These are phyloP conservation scores for Eucalyptus cloeziana DNA, from an alignment of 345 rosid species.

Conservation along the genomic window DNA sequence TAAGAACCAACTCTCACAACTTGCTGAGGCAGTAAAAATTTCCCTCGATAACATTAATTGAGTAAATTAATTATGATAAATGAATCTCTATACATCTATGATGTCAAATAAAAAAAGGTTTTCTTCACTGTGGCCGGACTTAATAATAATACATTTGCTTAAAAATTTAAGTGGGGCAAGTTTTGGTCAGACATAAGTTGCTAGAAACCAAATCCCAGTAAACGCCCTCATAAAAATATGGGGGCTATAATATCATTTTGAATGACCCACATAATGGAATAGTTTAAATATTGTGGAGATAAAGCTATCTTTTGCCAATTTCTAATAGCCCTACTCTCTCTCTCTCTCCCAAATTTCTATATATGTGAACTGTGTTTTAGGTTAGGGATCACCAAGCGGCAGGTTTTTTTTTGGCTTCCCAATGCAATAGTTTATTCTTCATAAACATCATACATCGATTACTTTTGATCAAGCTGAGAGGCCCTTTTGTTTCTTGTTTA, in stretches of 20 bases:
- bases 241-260: neutral
- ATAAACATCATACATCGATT: neutral
- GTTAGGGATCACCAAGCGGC: slow-evolving; percentile 1
- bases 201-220: neutral
- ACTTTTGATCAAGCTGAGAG: neutral
- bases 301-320: slow-evolving; percentile 1
- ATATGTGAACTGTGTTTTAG: neutral
- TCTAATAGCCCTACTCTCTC: neutral
- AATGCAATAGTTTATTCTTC: neutral
- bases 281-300: neutral
- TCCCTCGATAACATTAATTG: neutral
- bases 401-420: neutral
- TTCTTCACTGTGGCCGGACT: neutral
- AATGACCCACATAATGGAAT: neutral
- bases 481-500: neutral
- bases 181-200: neutral
- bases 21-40: neutral
- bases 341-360: neutral
- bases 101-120: neutral
- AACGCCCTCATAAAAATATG: neutral
- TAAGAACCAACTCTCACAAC: neutral
- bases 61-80: neutral
- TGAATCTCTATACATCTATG: neutral
- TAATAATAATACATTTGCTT: neutral
- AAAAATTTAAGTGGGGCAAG: neutral